phyloP scores from a whole-genome alignment of 192 early-diverging fungal species.

The Coemansia sp. region DNA sequence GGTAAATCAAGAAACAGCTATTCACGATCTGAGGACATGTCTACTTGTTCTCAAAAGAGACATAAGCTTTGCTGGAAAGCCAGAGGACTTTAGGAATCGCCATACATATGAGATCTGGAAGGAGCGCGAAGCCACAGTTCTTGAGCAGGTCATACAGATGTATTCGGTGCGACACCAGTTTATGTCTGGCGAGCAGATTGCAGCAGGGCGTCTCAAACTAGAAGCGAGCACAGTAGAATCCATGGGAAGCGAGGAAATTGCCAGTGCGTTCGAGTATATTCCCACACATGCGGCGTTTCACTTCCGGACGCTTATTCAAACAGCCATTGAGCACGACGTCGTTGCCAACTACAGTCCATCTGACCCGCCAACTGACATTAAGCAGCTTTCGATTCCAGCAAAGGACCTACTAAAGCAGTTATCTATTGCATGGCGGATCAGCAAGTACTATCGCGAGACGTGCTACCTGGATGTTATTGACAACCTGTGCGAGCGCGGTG shows the following conservation, averaged over 20 bases:
- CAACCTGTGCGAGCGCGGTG: conserved; percentile 26
- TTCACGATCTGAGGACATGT: conserved; percentile 43
- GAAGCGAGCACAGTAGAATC: conserved; percentile 31
- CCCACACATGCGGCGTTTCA: conserved; percentile 32
- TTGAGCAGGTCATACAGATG: conserved; percentile 49
- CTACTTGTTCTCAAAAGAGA: conserved; percentile 40
- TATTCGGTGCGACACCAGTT: conserved; percentile 40
- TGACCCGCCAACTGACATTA: neutral
- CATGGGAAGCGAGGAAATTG: conserved; percentile 35
- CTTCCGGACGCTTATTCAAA: conserved; percentile 29
- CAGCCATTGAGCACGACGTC: conserved; percentile 38
- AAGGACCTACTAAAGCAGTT: conserved; percentile 46
- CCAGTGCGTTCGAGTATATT: conserved; percentile 46
- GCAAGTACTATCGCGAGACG: conserved; percentile 37
- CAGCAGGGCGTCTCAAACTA: conserved; percentile 28
- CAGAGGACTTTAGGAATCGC: conserved; percentile 31
- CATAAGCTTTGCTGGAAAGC: conserved; percentile 47
- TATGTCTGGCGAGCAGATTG: conserved; percentile 43
- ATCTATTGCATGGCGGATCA: conserved; percentile 45
- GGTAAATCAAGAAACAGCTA: conserved; percentile 46
- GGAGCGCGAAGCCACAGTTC: conserved; percentile 46
- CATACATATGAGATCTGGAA: conserved; percentile 50
- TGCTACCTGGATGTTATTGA: conserved; percentile 51
- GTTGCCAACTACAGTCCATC: conserved; percentile 10
- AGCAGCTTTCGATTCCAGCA: conserved; percentile 34